Evolutionary conservation across 257 asterid genomes (phyloP), one percentile per base, ranked within the genome.

Genomic region (Coffea canephora): DNA sequence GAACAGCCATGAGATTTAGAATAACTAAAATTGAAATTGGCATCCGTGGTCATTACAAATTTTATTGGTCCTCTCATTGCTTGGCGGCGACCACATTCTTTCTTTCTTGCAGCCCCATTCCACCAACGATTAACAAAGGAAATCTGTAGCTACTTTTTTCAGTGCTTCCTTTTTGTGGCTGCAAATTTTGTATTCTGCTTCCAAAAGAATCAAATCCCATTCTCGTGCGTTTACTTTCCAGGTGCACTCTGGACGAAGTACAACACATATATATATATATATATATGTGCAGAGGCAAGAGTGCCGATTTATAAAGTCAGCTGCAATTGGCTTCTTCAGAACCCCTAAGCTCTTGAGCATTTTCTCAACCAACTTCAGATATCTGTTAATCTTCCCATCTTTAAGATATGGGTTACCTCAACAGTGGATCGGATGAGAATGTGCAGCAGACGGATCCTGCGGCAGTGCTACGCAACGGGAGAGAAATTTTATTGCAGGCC

Each of bases 401-500:
- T 77, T 84, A 84, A 76, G 77, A 67, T 70, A 92, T 90, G 95
- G 88, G 85, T 77, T 27, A 83, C 85, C 46, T 13, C 78, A 85
- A 85, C 88, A 88, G 68, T 84, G 96, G 80, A 23, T 31, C 2
- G 64, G 82, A 79, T 77, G 89, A 86, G 55, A 83, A 83, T 54
- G 76, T 80, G 74, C 88, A 84, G 85, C 90, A 89, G 85, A 78
- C 79, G 86, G 92, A 91, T 82, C 90, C 94, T 78, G 99, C 46
- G 85, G 95, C 87, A 79, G 89, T 85, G 73, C 80, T 93, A 82
- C 91, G 97, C 78, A 82, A 85, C 55, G 99, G 99, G 77, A 90
- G 86, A 61, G 98, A 95, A 77, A 82, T 95, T 86, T 49, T 95
- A 78, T 80, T 95, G 71, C 99, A 93, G 99, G 99, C 97, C 64